A percentile compares a stretch with the other conserved stretches of the same genome.
Evolutionary conservation across 2,329 filamentous ascomycete genomes (phyloP).

Genomic region (Trichoderma arundinaceum): DNA sequence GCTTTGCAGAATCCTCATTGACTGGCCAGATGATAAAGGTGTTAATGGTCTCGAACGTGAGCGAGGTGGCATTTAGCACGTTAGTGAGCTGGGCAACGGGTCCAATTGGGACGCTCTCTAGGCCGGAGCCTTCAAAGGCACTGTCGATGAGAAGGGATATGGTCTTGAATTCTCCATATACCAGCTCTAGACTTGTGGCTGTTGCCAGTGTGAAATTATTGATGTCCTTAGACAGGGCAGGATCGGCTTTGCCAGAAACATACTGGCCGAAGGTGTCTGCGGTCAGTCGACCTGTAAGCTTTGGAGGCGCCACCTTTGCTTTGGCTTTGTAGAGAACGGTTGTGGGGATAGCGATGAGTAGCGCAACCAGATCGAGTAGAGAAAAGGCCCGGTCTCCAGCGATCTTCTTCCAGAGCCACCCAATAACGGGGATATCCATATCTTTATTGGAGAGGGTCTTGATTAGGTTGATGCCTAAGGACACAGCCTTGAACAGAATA

Average conservation of each 20-base stretch:
- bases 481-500: background rate
- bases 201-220: constrained; percentile 8
- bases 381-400: background rate
- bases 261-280: background rate
- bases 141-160: constrained; percentile 6
- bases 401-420: constrained; percentile 9
- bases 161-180: constrained; percentile 6
- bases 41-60: background rate
- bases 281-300: background rate
- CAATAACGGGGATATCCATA: background rate
- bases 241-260: background rate
- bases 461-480: constrained; percentile 6
- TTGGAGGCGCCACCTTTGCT: background rate
- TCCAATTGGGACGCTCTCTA: background rate
- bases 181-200: constrained; percentile 6
- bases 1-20: background rate
- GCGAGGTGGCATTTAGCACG: background rate
- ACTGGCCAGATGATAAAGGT: background rate
- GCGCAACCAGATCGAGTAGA: background rate
- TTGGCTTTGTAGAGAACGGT: constrained; percentile 5
- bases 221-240: background rate
- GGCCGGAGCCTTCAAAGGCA: background rate
- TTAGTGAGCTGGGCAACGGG: constrained; percentile 1
- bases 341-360: background rate
- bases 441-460: background rate